Base-by-base conservation (phyloP, 169 alveolate species). In the Condylostoma magnum region DNA sequence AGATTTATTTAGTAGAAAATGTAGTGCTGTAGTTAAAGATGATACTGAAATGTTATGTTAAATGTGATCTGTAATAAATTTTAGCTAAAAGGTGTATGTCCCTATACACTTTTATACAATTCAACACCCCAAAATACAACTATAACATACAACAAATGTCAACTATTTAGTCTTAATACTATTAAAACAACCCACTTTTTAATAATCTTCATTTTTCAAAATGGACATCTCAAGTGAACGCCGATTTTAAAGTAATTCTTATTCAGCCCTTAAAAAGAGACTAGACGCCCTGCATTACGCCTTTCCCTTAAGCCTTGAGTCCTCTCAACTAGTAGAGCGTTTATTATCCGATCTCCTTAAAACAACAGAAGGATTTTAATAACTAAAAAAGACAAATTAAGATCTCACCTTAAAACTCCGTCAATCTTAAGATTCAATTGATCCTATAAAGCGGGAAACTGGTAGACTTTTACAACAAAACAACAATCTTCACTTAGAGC, bases 361-460 rank as follows among this genome's bases (percentile, higher is more conserved):
- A 58, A 70, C 90, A 3, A 80, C 91, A 12, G 91, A 85, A 58
- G 86, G 86, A 33, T 83, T 79, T 69, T 48, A 89, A 71, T 76
- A 86, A 65, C 57, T 72, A 6, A 89, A 85, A 76, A 75, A 82
- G 37, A 50, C 43, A 34, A 55, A 56, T 30, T 77, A 54, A 10
- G 83, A 70, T 33, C 68, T 77, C 6, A 51, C 69, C 50, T 43
- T 20, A 18, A 31, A 75, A 20, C 12, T 58, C 18, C 18, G 44
- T 10, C 58, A 68, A 30, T 89, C 76, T 15, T 10, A 33, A 27
- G 37, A 51, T 15, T 43, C 65, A 57, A 31, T 77, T 18, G 71
- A 58, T 10, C 92, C 93, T 20, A 66, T 89, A 20, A 80, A 85
- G 46, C 77, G 71, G 34, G 95, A 89, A 57, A 80, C 79, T 73